Conservation (phyloP, 805 yeast genomes). For the Ogataea naganishii region DNA sequence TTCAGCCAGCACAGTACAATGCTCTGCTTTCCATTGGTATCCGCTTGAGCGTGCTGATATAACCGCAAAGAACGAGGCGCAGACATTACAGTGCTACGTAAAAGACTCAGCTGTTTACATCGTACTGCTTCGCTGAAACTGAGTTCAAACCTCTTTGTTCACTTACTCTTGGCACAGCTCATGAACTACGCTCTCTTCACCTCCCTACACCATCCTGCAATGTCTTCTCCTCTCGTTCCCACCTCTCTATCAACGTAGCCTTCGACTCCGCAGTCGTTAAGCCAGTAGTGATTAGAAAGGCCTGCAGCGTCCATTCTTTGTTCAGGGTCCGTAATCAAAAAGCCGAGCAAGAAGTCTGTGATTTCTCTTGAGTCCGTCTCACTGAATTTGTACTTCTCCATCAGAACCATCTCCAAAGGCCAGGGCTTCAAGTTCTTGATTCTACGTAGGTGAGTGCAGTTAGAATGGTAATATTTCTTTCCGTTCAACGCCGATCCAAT, state of each 20-base stretch:
- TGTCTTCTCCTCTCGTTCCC: conserved; percentile 79
- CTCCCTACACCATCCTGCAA: conserved; percentile 85
- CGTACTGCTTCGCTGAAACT: neutral
- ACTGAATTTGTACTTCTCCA: conserved; percentile 75
- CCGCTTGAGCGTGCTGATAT: neutral
- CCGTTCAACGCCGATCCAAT: conserved; percentile 57
- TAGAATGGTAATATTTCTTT: conserved; percentile 25
- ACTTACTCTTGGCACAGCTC: conserved; percentile 2
- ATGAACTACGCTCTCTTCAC: conserved; percentile 25
- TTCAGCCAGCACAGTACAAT: too few species aligned
- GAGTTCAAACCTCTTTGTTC: neutral
- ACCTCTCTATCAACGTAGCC: conserved; percentile 72
- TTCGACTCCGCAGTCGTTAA: conserved; percentile 66
- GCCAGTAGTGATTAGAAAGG: conserved; percentile 82
- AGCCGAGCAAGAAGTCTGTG: conserved; percentile 71
- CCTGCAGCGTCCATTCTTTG: conserved; percentile 94
- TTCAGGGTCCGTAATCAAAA: conserved; percentile 75
- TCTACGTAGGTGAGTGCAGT: conserved; percentile 45
- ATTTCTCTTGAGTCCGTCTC: conserved; percentile 63
- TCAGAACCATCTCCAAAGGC: conserved; percentile 74
- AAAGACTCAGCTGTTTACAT: too few species aligned
- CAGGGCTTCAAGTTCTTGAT: conserved; percentile 82
- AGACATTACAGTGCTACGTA: too few species aligned
- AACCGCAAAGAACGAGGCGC: neutral
- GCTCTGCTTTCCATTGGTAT: too few species aligned